Evolutionary conservation across 2,329 filamentous ascomycete species (phyloP).

Genomic region (Bipolaris gigantea): DNA sequence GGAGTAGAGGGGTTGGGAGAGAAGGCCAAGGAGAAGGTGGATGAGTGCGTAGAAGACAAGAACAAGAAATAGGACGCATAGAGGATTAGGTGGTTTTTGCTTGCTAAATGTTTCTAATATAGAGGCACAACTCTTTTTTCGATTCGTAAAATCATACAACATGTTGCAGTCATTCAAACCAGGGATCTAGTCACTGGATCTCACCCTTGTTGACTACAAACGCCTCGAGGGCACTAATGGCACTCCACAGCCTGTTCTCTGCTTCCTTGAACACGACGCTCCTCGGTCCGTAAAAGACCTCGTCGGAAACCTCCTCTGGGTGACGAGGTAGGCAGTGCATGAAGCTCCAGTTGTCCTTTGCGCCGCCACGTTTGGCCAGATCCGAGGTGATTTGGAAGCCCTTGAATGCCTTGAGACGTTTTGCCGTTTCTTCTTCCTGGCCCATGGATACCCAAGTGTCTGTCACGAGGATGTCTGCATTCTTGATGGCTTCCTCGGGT

Average conservation of each 20-base stretch:
- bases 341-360: slow-evolving; percentile 90
- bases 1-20: slow-evolving; percentile 52
- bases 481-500: slow-evolving; percentile 81
- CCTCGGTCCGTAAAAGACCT: slow-evolving; percentile 85
- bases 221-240: slow-evolving; percentile 78
- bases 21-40: slow-evolving; percentile 39
- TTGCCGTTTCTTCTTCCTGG: slow-evolving; percentile 81
- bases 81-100: background rate
- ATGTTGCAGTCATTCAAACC: slow-evolving; percentile 21
- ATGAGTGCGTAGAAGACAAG: background rate
- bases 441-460: slow-evolving; percentile 99
- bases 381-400: slow-evolving; percentile 92
- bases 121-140: background rate
- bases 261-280: slow-evolving; percentile 92
- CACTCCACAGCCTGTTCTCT: slow-evolving; percentile 92
- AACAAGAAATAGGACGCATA: background rate
- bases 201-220: slow-evolving; percentile 95
- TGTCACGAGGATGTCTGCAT: slow-evolving; percentile 87
- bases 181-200: slow-evolving; percentile 54
- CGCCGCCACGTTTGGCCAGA: slow-evolving; percentile 79
- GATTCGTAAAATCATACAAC: background rate
- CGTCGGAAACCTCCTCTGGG: slow-evolving; percentile 87
- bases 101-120: background rate
- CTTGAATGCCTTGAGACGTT: slow-evolving; percentile 76
- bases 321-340: slow-evolving; percentile 98